Evolutionary conservation across 768 basidiomycete species (phyloP).

Genomic region (Mycena haematopus): DNA sequence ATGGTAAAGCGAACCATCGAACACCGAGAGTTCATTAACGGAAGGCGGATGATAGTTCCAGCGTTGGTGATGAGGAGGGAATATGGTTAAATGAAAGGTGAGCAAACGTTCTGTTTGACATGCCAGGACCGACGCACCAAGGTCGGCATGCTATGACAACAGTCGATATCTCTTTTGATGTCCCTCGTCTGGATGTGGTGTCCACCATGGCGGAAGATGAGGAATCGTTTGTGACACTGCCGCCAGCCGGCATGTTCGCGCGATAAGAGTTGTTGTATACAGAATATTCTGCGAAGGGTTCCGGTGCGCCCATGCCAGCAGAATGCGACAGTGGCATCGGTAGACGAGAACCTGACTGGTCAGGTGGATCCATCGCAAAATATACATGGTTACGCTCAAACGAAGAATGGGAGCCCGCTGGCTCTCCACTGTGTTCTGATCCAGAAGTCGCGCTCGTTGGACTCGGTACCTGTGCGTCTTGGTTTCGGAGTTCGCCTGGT

Average conservation of each 20-base stretch:
- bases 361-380: slow-evolving; percentile 25
- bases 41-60: slow-evolving; percentile 40
- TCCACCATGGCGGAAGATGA: slow-evolving; percentile 40
- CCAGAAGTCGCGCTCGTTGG: slow-evolving; percentile 29
- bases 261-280: slow-evolving; percentile 20
- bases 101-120: slow-evolving; percentile 44
- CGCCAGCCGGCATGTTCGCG: slow-evolving; percentile 48
- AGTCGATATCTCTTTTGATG: slow-evolving; percentile 65
- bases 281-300: slow-evolving; percentile 17
- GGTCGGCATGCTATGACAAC: slow-evolving; percentile 86
- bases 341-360: slow-evolving; percentile 23
- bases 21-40: slow-evolving; percentile 30
- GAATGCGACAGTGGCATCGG: slow-evolving; percentile 11
- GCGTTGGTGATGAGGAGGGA: slow-evolving; percentile 28
- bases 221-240: slow-evolving; percentile 31
- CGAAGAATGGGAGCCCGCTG: slow-evolving; percentile 9
- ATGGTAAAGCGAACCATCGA: slow-evolving; percentile 32
- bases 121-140: slow-evolving; percentile 61
- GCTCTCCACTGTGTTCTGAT: slow-evolving; percentile 28
- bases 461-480: slow-evolving; percentile 21
- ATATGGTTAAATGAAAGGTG: slow-evolving; percentile 32
- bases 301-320: background rate
- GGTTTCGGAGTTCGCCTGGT: slow-evolving; percentile 16
- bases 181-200: slow-evolving; percentile 41
- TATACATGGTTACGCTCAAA: slow-evolving; percentile 30